Base-by-base conservation (phyloP, 129 eudicot genomes). In the Arctium minus region DNA sequence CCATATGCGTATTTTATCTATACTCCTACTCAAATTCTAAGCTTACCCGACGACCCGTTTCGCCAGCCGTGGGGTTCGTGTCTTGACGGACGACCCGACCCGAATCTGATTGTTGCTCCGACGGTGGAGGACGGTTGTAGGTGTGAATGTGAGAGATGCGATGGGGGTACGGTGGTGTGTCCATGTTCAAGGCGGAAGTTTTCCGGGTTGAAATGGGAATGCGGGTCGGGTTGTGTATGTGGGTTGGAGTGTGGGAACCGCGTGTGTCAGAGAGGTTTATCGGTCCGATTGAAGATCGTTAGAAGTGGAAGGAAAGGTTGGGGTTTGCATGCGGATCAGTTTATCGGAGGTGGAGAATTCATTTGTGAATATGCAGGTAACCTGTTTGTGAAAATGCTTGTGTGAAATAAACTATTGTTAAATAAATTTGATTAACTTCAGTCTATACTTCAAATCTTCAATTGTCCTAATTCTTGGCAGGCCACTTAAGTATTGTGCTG, bases 331-430 rank as follows among this genome's bases (percentile, higher is more conserved):
- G 93, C 97, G 44, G 94, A 72, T 75, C 83, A 90, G 83, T 76
- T 84, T 18, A 88, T 96, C 62, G 31, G 38, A 6, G 7, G 53
- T 3, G 98, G 99, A 11, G 79, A 82, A 2, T 96, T 91, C 74
- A 84, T 93, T 8, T 93, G 99, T 73, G 99, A 96, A 82, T 96
- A 96, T 90, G 94, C 99, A 50, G 99, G 99, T 94, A 88, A 86
- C 31, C 37, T 67, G 79, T 76, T 78, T 30, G 82, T 33, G 17
- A 37, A 82, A 56, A 36, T 32, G 67, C 13, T 11, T 70, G 11
- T 50, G 70, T 12, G 40, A 75, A 72, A 44, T 5, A 38, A 38
- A 38, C 42, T 38, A 38, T 44, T 44, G 10, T 11, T 8, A 44
- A 44, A 44, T 44, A 44, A 44, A 44, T 44, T 44, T 44, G 17